Evolutionary conservation across 805 yeast genomes (phyloP), one percentile per base, ranked within the genome.

Genomic region (Clavispora vitiphila): DNA sequence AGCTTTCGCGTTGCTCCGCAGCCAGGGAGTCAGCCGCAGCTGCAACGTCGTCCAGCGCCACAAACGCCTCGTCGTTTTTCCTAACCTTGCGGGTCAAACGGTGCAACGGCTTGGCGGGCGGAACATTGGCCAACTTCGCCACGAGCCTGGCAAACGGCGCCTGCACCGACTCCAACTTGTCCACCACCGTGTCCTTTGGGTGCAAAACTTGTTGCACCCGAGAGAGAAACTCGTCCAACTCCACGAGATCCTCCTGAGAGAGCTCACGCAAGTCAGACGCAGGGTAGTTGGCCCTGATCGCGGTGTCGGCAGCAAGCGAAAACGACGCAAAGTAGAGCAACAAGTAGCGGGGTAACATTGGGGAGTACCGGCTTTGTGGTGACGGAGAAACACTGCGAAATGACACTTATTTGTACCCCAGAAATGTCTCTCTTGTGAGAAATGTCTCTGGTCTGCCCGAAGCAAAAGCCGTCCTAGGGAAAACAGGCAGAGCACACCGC

Each of bases 361-460:
- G 6, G 20, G n/a, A 16, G 11, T 15, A 9, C 20, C 32, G 20
- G 32, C 32, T 29, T 29, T 29, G 32, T 29, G 32, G 32, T 29
- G 32, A 10, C 8, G n/a, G 7, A 15, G 20, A 15, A 15, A 29
- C 20, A 29, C 12, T 16, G 32, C 32, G 32, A 20, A 16, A 15
- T 12, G n/a, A 15, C 20, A 16, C 20, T 29, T 29, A 29, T 29
- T 29, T 29, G 32, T 29, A 29, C 32, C 12, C 32, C 20, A n/a
- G 20, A n/a, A n/a, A n/a, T n/a, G n/a, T n/a, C n/a, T n/a, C n/a
- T n/a, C n/a, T n/a, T 29, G 32, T 20, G 32, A 29, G 32, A 29
- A 26, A 29, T 29, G 32, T 29, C 32, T 29, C 32, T 29, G 32
- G 32, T 29, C 32, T 29, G 32, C 32, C 32, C 32, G 32, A 29